These are phyloP conservation scores for Nyssa sinensis DNA, from an alignment of 148 eudicot species.

Conservation along the genomic window DNA sequence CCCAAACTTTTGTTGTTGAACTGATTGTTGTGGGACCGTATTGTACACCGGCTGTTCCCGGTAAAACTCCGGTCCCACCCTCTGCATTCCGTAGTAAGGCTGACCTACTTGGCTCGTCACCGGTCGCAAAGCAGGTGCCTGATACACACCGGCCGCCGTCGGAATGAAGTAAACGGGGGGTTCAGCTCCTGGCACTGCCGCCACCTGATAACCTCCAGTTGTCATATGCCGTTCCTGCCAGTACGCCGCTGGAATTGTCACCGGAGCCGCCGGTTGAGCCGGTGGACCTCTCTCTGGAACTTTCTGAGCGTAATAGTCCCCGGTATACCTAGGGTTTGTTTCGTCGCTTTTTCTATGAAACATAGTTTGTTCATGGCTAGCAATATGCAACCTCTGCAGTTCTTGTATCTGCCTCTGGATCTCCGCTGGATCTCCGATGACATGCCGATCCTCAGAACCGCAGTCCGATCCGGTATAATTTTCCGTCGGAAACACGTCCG, in stretches of 20 bases:
- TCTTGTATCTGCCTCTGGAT: constrained; percentile 30
- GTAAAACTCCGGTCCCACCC: constrained; percentile 35
- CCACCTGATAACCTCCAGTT: constrained; percentile 9
- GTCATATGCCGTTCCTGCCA: constrained; percentile 18
- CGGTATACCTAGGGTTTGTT: constrained; percentile 15
- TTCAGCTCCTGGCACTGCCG: not conserved
- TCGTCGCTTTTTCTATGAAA: constrained; percentile 5
- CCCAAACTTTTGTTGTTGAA: constrained; percentile 21
- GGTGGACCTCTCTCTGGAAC: constrained; percentile 13
- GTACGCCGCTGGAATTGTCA: constrained; percentile 1
- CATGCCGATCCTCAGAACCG: constrained; percentile 20
- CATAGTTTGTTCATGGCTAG: constrained; percentile 17
- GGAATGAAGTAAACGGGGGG: constrained; percentile 45
- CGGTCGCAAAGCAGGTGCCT: constrained; percentile 34
- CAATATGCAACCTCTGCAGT: constrained; percentile 19
- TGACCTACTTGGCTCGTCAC: constrained; percentile 29
- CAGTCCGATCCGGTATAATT: constrained; percentile 1
- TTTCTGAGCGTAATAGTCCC: constrained; percentile 15
- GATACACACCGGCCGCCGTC: constrained; percentile 35
- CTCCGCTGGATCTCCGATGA: constrained; percentile 23
- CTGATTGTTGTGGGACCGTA: constrained; percentile 2
- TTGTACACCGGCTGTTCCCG: constrained; percentile 51
- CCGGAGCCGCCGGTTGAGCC: constrained; percentile 6
- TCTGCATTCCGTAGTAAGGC: constrained; percentile 41
- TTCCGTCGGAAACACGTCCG: constrained; percentile 7